These are phyloP conservation scores for Nakazawaea sp. DNA, from an alignment of 805 yeast genomes.

Conservation along the genomic window DNA sequence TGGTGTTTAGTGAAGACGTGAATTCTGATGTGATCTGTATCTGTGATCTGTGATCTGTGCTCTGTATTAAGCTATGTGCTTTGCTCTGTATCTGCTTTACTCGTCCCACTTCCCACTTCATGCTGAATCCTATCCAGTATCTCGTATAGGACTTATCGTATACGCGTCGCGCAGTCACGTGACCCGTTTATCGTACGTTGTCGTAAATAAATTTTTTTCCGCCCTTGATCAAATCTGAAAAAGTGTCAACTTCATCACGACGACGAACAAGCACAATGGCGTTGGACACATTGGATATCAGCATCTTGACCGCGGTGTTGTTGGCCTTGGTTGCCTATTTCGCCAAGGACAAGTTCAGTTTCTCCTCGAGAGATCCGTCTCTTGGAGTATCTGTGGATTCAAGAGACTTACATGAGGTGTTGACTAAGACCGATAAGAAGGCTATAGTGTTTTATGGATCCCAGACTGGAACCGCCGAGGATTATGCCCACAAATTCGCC, in stretches of 20 bases:
- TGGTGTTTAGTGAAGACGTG: too few species aligned
- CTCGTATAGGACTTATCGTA: slow-evolving; percentile 5
- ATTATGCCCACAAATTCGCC: slow-evolving; percentile 84
- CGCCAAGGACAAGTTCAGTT: slow-evolving; percentile 54
- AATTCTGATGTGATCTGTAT: too few species aligned
- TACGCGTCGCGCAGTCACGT: slow-evolving; percentile 1
- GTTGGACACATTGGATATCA: slow-evolving; percentile 65
- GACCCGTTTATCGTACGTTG: neutral
- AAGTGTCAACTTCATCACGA: too few species aligned
- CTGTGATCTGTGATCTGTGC: too few species aligned
- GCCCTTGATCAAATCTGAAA: too few species aligned
- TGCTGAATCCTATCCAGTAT: too few species aligned
- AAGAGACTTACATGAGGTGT: slow-evolving; percentile 51
- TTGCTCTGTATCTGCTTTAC: too few species aligned
- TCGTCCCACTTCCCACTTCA: too few species aligned
- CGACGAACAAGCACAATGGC: too few species aligned
- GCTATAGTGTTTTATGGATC: slow-evolving; percentile 85
- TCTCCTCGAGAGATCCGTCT: slow-evolving; percentile 23
- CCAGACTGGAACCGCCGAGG: slow-evolving; percentile 98
- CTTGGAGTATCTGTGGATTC: slow-evolving; percentile 32
- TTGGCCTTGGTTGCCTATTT: slow-evolving; percentile 61
- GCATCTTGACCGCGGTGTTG: slow-evolving; percentile 59
- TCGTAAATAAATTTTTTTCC: neutral
- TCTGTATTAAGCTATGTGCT: too few species aligned
- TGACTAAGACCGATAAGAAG: slow-evolving; percentile 60